phyloP scores from a whole-genome alignment of 805 yeast species.

The Wilhelminamyces savonicus region DNA sequence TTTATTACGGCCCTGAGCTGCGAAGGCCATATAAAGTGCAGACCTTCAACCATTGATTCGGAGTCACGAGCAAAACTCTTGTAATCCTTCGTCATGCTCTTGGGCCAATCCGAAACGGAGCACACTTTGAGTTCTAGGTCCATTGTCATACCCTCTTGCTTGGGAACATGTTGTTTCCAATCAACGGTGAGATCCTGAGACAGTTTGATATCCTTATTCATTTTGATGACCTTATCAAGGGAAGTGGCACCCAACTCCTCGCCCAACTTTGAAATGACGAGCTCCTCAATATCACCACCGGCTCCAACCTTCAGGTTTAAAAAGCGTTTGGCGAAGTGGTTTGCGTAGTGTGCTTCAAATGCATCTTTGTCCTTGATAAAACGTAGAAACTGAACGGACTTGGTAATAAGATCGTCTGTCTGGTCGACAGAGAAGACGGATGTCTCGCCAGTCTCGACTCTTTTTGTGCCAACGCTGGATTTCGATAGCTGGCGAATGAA shows the following conservation, averaged over 20 bases:
- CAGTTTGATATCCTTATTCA: conserved; percentile 73
- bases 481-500: conserved; percentile 30
- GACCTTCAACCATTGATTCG: no score
- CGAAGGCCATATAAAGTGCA: conserved; percentile 32
- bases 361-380: conserved; percentile 77
- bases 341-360: conserved; percentile 79
- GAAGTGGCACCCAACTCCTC: conserved; percentile 77
- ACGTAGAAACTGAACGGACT: conserved; percentile 57
- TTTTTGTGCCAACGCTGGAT: conserved; percentile 11
- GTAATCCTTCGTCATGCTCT: conserved; percentile 39
- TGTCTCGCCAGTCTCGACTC: no score
- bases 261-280: conserved; percentile 58
- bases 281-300: conserved; percentile 55
- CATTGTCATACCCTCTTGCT: conserved; percentile 8
- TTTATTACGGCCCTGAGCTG: conserved; percentile 29
- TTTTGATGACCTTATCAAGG: conserved; percentile 74
- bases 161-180: conserved; percentile 22
- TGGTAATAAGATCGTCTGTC: conserved; percentile 38
- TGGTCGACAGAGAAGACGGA: conserved; percentile 11
- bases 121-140: conserved; percentile 38
- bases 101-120: conserved; percentile 40
- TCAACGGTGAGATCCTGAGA: conserved; percentile 32
- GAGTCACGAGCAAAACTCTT: conserved; percentile 16
- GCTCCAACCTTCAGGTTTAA: conserved; percentile 27
- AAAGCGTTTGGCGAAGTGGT: conserved; percentile 78